Evolutionary conservation across 495 filamentous ascomycete species (phyloP).

Genomic region (Trichoderma orchidacearum): DNA sequence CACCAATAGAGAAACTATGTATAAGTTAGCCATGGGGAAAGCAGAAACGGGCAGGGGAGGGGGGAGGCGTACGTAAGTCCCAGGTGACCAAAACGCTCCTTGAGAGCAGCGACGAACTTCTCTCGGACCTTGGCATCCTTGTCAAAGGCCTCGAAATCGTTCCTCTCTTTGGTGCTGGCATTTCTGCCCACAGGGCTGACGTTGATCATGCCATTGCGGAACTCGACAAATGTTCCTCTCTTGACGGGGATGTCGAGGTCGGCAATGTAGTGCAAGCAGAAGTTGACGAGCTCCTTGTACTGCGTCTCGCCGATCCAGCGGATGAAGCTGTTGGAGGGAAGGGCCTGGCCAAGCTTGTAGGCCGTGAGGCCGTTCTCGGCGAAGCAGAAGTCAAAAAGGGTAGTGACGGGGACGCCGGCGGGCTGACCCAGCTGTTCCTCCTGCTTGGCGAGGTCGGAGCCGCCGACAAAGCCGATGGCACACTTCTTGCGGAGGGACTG

Average conservation of each 20-base stretch:
- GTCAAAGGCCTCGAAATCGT: slow-evolving; percentile 70
- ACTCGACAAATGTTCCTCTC: slow-evolving; percentile 93
- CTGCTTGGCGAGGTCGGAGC: slow-evolving; percentile 80
- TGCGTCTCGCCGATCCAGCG: slow-evolving; percentile 80
- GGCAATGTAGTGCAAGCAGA: slow-evolving; percentile 78
- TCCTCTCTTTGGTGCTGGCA: slow-evolving; percentile 63
- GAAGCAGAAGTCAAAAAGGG: slow-evolving; percentile 93
- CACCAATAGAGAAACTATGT: slow-evolving; percentile 75
- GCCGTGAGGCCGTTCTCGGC: slow-evolving; percentile 89
- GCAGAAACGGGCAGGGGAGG: not conserved
- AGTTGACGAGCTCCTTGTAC: slow-evolving; percentile 80
- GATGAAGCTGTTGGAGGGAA: slow-evolving; percentile 76
- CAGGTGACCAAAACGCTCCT: slow-evolving; percentile 67
- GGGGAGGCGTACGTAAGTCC: slow-evolving; percentile 60
- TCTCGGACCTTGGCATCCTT: slow-evolving; percentile 56
- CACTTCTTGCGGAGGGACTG: slow-evolving; percentile 69
- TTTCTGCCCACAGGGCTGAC: slow-evolving; percentile 87
- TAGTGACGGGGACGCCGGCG: slow-evolving; percentile 44
- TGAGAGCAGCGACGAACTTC: slow-evolving; percentile 58
- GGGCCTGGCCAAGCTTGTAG: slow-evolving; percentile 60
- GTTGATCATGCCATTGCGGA: slow-evolving; percentile 96
- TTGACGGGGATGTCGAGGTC: slow-evolving; percentile 80
- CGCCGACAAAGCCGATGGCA: slow-evolving; percentile 84
- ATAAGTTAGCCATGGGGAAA: not conserved
- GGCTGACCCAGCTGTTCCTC: slow-evolving; percentile 78